Base-by-base conservation (phyloP, 106 monocot species). In the Dendrobium chrysotoxum region DNA sequence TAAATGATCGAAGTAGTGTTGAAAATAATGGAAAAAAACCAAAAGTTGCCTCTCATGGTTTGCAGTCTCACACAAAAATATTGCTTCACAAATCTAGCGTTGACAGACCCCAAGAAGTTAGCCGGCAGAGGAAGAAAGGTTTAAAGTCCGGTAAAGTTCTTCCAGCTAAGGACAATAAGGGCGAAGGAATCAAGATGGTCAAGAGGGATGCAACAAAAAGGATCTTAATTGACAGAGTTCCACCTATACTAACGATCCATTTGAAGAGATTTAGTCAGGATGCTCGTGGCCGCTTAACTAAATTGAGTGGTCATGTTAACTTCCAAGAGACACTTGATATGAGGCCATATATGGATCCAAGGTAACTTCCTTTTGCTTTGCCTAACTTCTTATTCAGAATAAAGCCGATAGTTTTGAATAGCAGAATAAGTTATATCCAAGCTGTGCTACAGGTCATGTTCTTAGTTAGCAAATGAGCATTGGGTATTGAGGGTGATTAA, bases 201-300 rank as follows among this genome's bases (percentile, higher is more conserved):
- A 92, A 83, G 85, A 89, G 94, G 77, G 86, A 88, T 92, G 94
- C 97, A 58, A 92, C 92, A 71, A 91, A 94, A 84, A 89, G 85
- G 78, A 84, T 87, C 73, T 82, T 92, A 38, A 87, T 98, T 26
- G 72, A 84, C 47, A 86, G 77, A 80, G 72, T 81, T 7, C 97
- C 97, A 76, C 85, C 78, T 65, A 77, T 94, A 61, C 81, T 98
- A 65, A 94, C 88, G 18, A 88, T 98, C 61, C 97, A 98, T 84
- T 77, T 98, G 80, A 92, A 92, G 79, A 88, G 97, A 79, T 94
- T 94, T 79, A 85, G 91, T 70, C 94, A 98, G 83, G 94, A 98
- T 87, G 64, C 70, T 75, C 88, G 90, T 80, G 96, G 92, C 7
- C 92, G 94, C 25, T 84, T 94, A 53, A 88, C 66, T 79, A 98